Conservation (phyloP, 345 rosid species). For the Populus nigra region DNA sequence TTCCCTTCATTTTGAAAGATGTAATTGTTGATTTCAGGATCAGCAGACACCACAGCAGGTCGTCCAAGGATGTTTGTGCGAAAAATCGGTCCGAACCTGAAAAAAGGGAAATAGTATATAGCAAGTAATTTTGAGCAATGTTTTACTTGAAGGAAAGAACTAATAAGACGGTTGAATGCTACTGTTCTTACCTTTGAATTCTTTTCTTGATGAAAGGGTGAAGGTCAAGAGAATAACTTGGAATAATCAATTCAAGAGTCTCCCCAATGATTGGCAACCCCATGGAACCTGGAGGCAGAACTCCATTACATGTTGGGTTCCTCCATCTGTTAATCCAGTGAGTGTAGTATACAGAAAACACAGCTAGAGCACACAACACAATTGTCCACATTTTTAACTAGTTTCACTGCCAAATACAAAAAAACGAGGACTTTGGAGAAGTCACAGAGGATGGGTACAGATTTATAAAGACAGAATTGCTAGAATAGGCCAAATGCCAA, state of each 20-base stretch:
- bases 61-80: constrained; percentile 19
- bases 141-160: neutral
- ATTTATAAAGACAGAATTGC: neutral
- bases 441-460: neutral
- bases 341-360: neutral
- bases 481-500: neutral
- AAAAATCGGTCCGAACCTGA: constrained; percentile 24
- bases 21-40: constrained; percentile 19
- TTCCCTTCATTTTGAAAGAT: constrained; percentile 19
- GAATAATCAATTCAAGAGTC: neutral
- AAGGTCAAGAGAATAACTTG: constrained; percentile 3
- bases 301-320: neutral
- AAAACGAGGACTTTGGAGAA: neutral
- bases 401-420: neutral
- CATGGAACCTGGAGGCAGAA: constrained; percentile 10
- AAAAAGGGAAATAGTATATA: neutral
- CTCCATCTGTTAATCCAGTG: constrained; percentile 7
- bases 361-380: neutral
- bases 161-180: neutral
- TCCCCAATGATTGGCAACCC: constrained; percentile 6
- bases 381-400: neutral
- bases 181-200: neutral
- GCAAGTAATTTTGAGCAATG: too few species aligned
- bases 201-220: constrained; percentile 8
- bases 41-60: constrained; percentile 18